These are phyloP conservation scores for Sphaerostilbella broomeana DNA, from an alignment of 2,329 filamentous ascomycete species.

Conservation along the genomic window DNA sequence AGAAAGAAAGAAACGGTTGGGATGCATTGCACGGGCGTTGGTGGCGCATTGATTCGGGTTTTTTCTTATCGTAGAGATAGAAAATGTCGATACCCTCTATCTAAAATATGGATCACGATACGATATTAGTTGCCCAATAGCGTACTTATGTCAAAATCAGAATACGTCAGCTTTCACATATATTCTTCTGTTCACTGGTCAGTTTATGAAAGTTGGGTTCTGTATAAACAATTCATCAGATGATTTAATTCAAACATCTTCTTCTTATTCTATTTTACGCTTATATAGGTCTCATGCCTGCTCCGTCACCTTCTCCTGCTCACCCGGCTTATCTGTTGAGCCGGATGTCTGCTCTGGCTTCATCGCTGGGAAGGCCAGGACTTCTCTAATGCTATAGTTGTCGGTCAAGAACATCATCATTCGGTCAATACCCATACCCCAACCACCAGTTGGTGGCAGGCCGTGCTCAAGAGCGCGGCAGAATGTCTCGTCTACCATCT, in stretches of 20 bases:
- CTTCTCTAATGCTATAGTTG: slow-evolving; percentile 91
- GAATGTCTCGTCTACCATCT: slow-evolving; percentile 94
- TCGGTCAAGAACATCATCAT: slow-evolving; percentile 94
- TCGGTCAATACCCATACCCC: slow-evolving; percentile 93
- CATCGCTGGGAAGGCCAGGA: slow-evolving; percentile 96
- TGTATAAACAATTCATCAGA: too few relatives aligned
- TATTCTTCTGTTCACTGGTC: too few relatives aligned
- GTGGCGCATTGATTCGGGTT: slow-evolving; percentile 7
- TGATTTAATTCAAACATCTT: not conserved
- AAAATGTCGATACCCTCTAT: slow-evolving; percentile 16
- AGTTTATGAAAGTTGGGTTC: too few relatives aligned
- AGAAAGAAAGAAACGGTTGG: slow-evolving; percentile 5
- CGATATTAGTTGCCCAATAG: too few relatives aligned
- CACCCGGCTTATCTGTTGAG: slow-evolving; percentile 4
- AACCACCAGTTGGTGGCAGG: slow-evolving; percentile 89
- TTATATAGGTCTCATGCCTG: not conserved
- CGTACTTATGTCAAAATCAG: too few relatives aligned
- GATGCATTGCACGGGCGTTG: slow-evolving; percentile 29
- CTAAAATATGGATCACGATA: too few relatives aligned
- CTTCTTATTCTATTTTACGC: not conserved
- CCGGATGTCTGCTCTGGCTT: slow-evolving; percentile 62
- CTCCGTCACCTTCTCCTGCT: not conserved
- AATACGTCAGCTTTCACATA: too few relatives aligned
- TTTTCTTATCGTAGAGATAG: slow-evolving; percentile 4
- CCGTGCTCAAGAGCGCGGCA: slow-evolving; percentile 83